Evolutionary conservation across 768 basidiomycete genomes (phyloP).

Genomic region (Leccinum disarticulatum): DNA sequence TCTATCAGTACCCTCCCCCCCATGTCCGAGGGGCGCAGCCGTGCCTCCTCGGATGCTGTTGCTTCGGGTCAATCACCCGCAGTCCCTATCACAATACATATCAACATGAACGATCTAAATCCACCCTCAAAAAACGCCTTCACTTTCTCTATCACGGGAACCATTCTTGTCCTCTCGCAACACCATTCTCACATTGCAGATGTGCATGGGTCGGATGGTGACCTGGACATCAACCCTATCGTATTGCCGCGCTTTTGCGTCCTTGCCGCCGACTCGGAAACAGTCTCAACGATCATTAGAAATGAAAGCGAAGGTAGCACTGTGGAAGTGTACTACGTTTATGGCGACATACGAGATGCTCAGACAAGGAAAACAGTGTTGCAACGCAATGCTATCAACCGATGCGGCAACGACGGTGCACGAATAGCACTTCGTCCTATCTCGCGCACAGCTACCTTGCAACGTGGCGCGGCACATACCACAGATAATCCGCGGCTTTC

Average conservation of each 20-base stretch:
- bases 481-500: conserved; percentile 22
- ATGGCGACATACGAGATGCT: conserved; percentile 56
- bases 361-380: conserved; percentile 65
- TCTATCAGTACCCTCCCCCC: conserved; percentile 39
- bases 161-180: conserved; percentile 57
- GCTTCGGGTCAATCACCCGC: conserved; percentile 44
- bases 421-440: conserved; percentile 52
- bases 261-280: conserved; percentile 64
- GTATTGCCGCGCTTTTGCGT: conserved; percentile 68
- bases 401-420: conserved; percentile 61
- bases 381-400: conserved; percentile 56
- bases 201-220: conserved; percentile 25
- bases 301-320: conserved; percentile 54
- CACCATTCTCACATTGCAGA: conserved; percentile 26
- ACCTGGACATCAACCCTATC: conserved; percentile 49
- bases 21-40: conserved; percentile 36
- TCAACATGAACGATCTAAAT: conserved; percentile 78
- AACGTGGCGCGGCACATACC: conserved; percentile 21
- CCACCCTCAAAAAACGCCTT: conserved; percentile 64
- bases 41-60: conserved; percentile 37
- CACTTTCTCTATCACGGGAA: conserved; percentile 65
- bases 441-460: conserved; percentile 24
- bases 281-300: conserved; percentile 53
- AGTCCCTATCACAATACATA: conserved; percentile 66
- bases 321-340: conserved; percentile 63